Conservation (phyloP, 495 filamentous ascomycete species). For the Hypomontagnella submonticulosa region DNA sequence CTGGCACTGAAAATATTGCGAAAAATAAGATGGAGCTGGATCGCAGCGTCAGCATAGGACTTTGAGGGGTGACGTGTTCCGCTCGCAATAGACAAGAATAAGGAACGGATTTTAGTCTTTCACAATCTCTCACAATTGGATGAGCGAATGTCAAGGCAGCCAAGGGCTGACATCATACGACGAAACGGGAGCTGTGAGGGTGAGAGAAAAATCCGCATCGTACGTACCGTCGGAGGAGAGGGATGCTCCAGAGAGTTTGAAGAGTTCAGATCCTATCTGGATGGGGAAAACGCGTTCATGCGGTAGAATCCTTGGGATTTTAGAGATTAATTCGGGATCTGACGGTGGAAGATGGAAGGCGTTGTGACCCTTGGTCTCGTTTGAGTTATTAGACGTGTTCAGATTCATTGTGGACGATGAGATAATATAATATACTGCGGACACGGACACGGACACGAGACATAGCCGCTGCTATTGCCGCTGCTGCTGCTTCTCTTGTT, state of each 20-base stretch:
- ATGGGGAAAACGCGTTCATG: constrained; percentile 86
- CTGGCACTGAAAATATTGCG: constrained; percentile 91
- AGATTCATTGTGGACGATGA: constrained; percentile 31
- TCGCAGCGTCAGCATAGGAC: constrained; percentile 27
- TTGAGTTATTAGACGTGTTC: constrained; percentile 44
- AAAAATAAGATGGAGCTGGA: constrained; percentile 97
- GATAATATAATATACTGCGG: constrained; percentile 19
- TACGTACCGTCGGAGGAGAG: constrained; percentile 93
- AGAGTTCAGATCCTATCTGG: constrained; percentile 91
- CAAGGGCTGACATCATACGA: constrained; percentile 31
- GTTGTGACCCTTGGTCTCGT: constrained; percentile 45
- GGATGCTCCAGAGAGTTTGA: constrained; percentile 93
- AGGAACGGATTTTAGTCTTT: too few species aligned
- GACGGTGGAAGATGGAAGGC: constrained; percentile 43
- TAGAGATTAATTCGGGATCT: constrained; percentile 48
- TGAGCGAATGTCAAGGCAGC: too few species aligned
- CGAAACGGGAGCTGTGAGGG: constrained; percentile 7
- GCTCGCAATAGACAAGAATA: too few species aligned
- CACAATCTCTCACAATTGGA: too few species aligned
- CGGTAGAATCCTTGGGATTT: constrained; percentile 69
- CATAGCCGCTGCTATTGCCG: constrained; percentile 24
- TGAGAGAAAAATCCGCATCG: constrained; percentile 12
- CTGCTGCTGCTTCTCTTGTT: constrained; percentile 5
- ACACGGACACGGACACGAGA: constrained; percentile 33
- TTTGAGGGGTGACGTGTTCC: constrained; percentile 6